Base-by-base conservation (phyloP, 441 rosid species). In the Mallotus japonicus region DNA sequence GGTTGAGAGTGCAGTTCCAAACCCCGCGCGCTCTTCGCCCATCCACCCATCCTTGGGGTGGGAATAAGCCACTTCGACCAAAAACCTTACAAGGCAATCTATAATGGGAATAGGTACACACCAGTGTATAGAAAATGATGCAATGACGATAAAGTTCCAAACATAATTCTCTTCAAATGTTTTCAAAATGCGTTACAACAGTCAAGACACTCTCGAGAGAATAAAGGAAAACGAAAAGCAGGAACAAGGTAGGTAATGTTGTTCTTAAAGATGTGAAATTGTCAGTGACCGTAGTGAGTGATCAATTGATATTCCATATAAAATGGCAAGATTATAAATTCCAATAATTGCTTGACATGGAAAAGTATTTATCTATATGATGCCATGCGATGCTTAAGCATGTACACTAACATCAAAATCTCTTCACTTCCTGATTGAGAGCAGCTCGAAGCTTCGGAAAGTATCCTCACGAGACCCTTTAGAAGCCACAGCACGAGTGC, bases 401-500 rank as follows among this genome's bases (percentile, higher is more conserved):
- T 50, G 17, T 56, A 67, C 65, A 66, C 72, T 53, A 49, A 57
- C 47, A 72, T 46, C 34, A 22, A 44, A 67, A 64, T 74, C 47
- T 70, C 76, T 58, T 90, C 78, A 87, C 78, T 89, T 90, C 69
- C 94, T 85, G 67, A 92, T 80, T 2, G 96, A 84, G 40, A 94
- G 97, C 58, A 84, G 83, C 87, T 94, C 97, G 32, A 94, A 92
- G 85, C 90, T 90, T 74, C 94, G 84, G n/a, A 94, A 77, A 10
- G 79, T 86, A 67, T 89, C 95, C 79, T 92, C 94, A 4, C 88
- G 89, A 20, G 71, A 65, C 67, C 83, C 86, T 77, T 80, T 88
- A 20, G 87, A 56, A 62, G 84, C 82, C 0, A 84, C 79, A 34
- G 85, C 81, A 13, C 95, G 97, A 46, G 87, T 20, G 2, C 20